These are phyloP conservation scores for Solanum pennellii DNA, from an alignment of 257 asterid genomes.

Conservation along the genomic window DNA sequence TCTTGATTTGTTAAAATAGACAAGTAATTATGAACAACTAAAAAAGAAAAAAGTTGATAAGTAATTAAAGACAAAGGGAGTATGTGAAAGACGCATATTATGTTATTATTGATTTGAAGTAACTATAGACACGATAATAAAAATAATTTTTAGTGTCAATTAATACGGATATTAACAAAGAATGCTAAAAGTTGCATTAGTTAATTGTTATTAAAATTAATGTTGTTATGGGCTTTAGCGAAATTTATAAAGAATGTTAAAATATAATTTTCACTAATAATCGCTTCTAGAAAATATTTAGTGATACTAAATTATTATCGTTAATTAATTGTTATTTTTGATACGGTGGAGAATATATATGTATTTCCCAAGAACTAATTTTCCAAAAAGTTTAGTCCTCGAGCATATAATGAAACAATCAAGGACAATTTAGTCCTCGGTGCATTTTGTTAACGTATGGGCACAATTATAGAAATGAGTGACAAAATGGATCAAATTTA, in stretches of 20 bases:
- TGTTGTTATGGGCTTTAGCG: not conserved
- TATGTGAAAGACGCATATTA: not conserved
- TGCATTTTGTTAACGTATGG: not conserved
- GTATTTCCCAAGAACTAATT: not conserved
- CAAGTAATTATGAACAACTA: too few relatives aligned
- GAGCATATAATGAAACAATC: not conserved
- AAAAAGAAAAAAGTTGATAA: too few relatives aligned
- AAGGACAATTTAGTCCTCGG: not conserved
- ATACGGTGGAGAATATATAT: not conserved
- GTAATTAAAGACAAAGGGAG: too few relatives aligned
- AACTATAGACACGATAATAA: too few relatives aligned
- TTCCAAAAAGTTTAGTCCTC: not conserved
- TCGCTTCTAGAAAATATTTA: too few relatives aligned
- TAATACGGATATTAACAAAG: too few relatives aligned
- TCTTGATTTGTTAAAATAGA: too few relatives aligned
- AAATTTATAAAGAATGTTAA: not conserved
- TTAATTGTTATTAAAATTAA: too few relatives aligned
- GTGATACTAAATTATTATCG: accelerated
- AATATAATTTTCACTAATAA: too few relatives aligned
- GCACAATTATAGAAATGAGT: not conserved
- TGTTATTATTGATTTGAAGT: not conserved
- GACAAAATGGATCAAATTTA: not conserved
- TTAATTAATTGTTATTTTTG: too few relatives aligned
- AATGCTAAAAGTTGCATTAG: too few relatives aligned
- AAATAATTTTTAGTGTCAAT: too few relatives aligned